Evolutionary conservation across 768 basidiomycete species (phyloP).

Genomic region (Pisolithus sp.): DNA sequence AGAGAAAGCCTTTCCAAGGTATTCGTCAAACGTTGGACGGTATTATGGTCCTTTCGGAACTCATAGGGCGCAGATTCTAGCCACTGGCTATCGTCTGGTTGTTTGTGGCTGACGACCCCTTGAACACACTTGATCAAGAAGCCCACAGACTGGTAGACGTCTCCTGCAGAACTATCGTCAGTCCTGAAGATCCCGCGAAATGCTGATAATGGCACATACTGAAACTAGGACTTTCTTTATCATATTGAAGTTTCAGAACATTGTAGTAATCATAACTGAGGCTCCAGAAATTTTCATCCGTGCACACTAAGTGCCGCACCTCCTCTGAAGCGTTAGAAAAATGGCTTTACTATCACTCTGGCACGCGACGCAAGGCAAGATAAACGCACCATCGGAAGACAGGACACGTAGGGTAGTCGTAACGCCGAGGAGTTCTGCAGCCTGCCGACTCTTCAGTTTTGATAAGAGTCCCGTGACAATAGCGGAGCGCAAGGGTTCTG

Average conservation of each 20-base stretch:
- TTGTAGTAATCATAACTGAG: slow-evolving; percentile 18
- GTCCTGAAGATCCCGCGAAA: background rate
- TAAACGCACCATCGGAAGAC: slow-evolving; percentile 11
- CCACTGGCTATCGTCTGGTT: slow-evolving; percentile 7
- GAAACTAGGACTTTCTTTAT: slow-evolving; percentile 7
- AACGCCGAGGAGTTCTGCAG: slow-evolving; percentile 11
- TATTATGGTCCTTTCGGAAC: slow-evolving; percentile 2
- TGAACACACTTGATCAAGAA: slow-evolving; percentile 18
- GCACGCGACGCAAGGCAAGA: background rate
- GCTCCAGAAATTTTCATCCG: slow-evolving; percentile 10
- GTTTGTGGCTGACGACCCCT: background rate
- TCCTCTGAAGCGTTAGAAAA: slow-evolving; percentile 2
- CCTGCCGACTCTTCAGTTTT: slow-evolving; percentile 13
- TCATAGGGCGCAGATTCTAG: slow-evolving; percentile 10
- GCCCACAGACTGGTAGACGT: slow-evolving; percentile 18
- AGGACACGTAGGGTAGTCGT: slow-evolving; percentile 11
- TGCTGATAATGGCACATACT: slow-evolving; percentile 6
- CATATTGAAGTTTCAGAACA: slow-evolving; percentile 10
- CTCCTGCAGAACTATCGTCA: slow-evolving; percentile 6
- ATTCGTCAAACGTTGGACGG: background rate
- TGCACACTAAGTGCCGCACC: slow-evolving; percentile 12
- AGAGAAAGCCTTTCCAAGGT: background rate
- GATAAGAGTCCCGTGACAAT: slow-evolving; percentile 10
- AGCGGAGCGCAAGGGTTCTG: slow-evolving; percentile 8
- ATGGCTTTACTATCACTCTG: background rate